phyloP scores from a whole-genome alignment of 2,329 filamentous ascomycete species.

The Chrysoporthe cubensis region DNA sequence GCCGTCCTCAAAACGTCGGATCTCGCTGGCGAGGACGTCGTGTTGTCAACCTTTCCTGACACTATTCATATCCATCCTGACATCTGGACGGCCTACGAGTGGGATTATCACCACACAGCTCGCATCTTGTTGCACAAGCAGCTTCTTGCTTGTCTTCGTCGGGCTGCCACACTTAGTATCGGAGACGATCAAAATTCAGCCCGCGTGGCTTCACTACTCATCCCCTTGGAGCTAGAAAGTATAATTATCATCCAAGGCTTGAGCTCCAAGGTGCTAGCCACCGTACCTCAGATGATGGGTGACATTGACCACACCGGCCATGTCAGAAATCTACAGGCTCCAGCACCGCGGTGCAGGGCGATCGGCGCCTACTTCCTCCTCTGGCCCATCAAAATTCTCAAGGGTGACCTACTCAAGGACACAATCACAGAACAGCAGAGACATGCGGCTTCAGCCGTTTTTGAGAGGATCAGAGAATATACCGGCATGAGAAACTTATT shows the following conservation, averaged over 20 bases:
- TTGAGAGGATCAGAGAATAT: slow-evolving; percentile 44
- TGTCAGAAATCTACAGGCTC: slow-evolving; percentile 25
- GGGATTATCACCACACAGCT: slow-evolving; percentile 45
- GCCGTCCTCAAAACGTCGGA: slow-evolving; percentile 32
- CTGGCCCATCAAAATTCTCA: slow-evolving; percentile 44
- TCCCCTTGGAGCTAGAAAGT: slow-evolving; percentile 30
- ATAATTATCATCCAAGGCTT: slow-evolving; percentile 36
- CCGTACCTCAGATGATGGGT: slow-evolving; percentile 43
- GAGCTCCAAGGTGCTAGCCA: slow-evolving; percentile 40
- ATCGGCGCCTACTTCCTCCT: slow-evolving; percentile 45
- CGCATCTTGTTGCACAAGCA: slow-evolving; percentile 43
- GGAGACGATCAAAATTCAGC: slow-evolving; percentile 18
- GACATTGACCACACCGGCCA: slow-evolving; percentile 38
- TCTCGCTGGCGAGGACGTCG: slow-evolving; percentile 20
- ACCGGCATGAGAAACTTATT: slow-evolving; percentile 44
- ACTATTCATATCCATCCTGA: slow-evolving; percentile 42
- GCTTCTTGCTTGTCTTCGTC: slow-evolving; percentile 37
- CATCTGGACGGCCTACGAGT: slow-evolving; percentile 47
- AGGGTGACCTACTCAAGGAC: slow-evolving; percentile 29
- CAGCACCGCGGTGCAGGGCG: slow-evolving; percentile 36
- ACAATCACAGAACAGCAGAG: slow-evolving; percentile 37
- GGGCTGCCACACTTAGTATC: slow-evolving; percentile 19
- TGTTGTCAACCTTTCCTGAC: slow-evolving; percentile 30
- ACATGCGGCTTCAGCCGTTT: slow-evolving; percentile 34
- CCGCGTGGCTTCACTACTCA: slow-evolving; percentile 24